Base-by-base conservation (phyloP, 345 rosid genomes). In the Eucalyptus dawsonii region DNA sequence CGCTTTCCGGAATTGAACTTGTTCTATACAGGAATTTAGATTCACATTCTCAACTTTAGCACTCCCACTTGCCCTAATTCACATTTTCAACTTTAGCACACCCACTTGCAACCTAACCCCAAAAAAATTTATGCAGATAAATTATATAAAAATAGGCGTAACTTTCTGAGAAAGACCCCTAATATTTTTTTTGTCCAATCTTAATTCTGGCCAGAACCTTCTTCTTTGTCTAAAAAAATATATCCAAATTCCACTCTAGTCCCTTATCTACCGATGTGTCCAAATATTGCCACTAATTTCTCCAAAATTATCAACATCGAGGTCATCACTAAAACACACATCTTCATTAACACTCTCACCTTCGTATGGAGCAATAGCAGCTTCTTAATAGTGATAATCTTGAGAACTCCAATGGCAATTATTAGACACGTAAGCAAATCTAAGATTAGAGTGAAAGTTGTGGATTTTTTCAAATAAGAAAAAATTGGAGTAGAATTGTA, bases 191-290 rank as follows among this genome's bases (percentile, higher is more conserved):
- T 17, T 2, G 14, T 11, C 27, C 47, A 76, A 76, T 37, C 9
- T 1, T 7, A 9, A 19, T 76, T n/a, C 27, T 2, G 8, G 24
- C 83, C 5, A 2, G 1, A 11, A 37, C 25, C 22, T 9, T 60
- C 14, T 29, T 37, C 40, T 34, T 17, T 10, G 7, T 17, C 9
- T 34, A 10, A 34, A 9, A 72, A 72, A 19, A 72, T 17, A 72
- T 72, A 10, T 10, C 45, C 25, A 37, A 72, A 24, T 37, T 37
- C 22, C 83, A 72, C 25, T 72, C 14, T 11, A 19, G 37, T 37
- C 11, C 44, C 13, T 2, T 16, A 69, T 69, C 6, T 31, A 1
- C 42, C 7, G 2, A 3, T 0, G 4, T 24, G 8, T 19, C 4
- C 14, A 72, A 37, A 37, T 34, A 72, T 72, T 11, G 13, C 5